Conservation (phyloP, 805 yeast genomes). For the Teunomyces barrocoloradensis region DNA sequence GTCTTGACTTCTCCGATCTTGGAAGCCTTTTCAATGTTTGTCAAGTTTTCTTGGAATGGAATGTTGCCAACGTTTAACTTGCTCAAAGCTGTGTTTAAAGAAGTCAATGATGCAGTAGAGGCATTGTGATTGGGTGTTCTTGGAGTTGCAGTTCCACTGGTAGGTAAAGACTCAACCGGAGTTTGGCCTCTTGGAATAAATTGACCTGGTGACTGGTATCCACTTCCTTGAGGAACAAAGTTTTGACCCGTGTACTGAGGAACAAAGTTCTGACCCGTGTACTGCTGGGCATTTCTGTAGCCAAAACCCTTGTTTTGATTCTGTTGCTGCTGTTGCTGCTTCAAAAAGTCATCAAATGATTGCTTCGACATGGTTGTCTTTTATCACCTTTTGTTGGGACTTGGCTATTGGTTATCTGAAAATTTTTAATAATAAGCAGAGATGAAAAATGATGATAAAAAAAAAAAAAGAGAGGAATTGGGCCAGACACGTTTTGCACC, state of each 20-base stretch:
- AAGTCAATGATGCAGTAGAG: slow-evolving; percentile 73
- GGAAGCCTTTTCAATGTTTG: slow-evolving; percentile 48
- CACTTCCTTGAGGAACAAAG: not conserved
- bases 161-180: slow-evolving; percentile 29
- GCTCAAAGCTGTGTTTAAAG: slow-evolving; percentile 67
- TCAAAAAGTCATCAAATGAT: slow-evolving; percentile 53
- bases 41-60: slow-evolving; percentile 63
- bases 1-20: slow-evolving; percentile 54
- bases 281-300: slow-evolving; percentile 1
- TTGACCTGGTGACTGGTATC: not conserved
- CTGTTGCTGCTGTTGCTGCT: slow-evolving; percentile 36
- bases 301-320: slow-evolving; percentile 31
- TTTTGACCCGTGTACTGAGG: not conserved
- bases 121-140: slow-evolving; percentile 32
- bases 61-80: slow-evolving; percentile 54
- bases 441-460: not conserved
- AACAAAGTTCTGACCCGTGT: not conserved
- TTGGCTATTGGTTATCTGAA: slow-evolving; percentile 1
- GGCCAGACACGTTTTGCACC: not conserved
- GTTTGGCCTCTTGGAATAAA: slow-evolving; percentile 8
- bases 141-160: slow-evolving; percentile 37
- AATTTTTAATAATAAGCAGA: slow-evolving; percentile 2
- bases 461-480: not conserved
- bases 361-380: slow-evolving; percentile 11
- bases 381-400: not conserved